Evolutionary conservation across 139 green algal species (phyloP), one percentile per base, ranked within the genome.

Genomic region (Deuterostichococcus epilithicus): DNA sequence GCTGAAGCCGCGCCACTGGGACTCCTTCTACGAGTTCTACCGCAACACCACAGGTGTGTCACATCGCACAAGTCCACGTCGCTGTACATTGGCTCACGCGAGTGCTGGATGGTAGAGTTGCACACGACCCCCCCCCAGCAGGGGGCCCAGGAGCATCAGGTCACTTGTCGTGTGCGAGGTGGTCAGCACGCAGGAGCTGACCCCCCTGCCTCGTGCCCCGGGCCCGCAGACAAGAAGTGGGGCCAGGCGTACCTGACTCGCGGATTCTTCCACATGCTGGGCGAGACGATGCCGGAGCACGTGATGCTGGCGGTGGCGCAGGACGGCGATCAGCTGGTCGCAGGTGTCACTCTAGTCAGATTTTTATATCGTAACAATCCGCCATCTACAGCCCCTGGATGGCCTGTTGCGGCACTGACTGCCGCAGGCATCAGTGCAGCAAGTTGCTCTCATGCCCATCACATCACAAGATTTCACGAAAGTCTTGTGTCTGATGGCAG

Each of bases 231-330:
- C 65, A 70, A 78, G 33, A 92, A 93, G 75, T 97, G 92, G 92
- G 95, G 94, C 47, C 78, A 79, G 10, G 83, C 90, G 6, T 98
- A 98, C 81, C 81, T 98, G 28, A 98, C 85, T 0, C 70, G 86
- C 0, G 86, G 94, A 4, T 98, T 98, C 86, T 98, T 98, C 72
- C 73, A 89, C 20, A 78, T 78, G 45, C 73, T 97, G 67, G 87
- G 90, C 0, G 83, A 92, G 70, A 45, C 35, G 1, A 89, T 97
- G 85, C 68, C 68, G 8, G 87, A 82, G n/a, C 59, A 77, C 32
- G 88, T 98, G 70, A 70, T 97, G 86, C 84, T 98, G 68, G 92
- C 97, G 45, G 79, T 92, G 68, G 94, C 93, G 23, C 78, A 91
- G 68, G 83, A 94, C 37, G 76, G 72, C 72, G 68, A 47, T 25